A percentile compares a stretch with the other conserved stretches of the same genome.
These are phyloP conservation scores for Calonectria pteridis DNA, from an alignment of 2,329 filamentous ascomycete genomes.

Conservation along the genomic window DNA sequence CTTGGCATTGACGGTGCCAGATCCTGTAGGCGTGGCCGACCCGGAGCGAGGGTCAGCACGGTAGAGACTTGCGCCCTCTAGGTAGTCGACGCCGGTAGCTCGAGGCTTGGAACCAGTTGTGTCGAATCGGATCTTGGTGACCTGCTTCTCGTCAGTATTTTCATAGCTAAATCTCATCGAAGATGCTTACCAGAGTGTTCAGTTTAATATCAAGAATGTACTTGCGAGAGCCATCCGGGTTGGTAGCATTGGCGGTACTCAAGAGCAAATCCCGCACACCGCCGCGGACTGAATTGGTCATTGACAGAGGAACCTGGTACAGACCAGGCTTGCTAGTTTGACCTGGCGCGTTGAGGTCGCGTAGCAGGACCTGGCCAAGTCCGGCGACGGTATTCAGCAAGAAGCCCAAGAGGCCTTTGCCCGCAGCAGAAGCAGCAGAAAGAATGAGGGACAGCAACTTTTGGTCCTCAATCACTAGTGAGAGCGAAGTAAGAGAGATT, in stretches of 20 bases:
- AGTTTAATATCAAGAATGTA: conserved; percentile 66
- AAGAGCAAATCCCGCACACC: conserved; percentile 64
- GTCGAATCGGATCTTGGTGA: not conserved
- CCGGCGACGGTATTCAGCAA: not conserved
- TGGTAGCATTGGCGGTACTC: conserved; percentile 43
- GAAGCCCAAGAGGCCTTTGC: conserved; percentile 42
- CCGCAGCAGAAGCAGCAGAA: conserved; percentile 40
- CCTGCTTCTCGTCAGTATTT: conserved; percentile 36
- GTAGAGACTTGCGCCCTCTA: conserved; percentile 61
- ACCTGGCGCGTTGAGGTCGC: not conserved
- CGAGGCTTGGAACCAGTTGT: conserved; percentile 47
- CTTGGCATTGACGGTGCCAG: conserved; percentile 52
- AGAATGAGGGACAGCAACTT: conserved; percentile 61
- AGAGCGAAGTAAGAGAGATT: conserved; percentile 63
- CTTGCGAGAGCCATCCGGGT: conserved; percentile 60
- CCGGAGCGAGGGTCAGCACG: conserved; percentile 55
- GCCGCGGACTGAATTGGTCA: conserved; percentile 55
- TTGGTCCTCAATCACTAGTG: conserved; percentile 63
- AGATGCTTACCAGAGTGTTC: conserved; percentile 54
- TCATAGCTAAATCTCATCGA: conserved; percentile 61
- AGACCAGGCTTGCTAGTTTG: conserved; percentile 49
- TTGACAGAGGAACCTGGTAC: conserved; percentile 59
- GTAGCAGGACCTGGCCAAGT: not conserved
- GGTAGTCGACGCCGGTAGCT: conserved; percentile 63
- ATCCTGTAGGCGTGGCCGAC: conserved; percentile 43